Base-by-base conservation (phyloP, 257 asterid species). In the Nicotiana sylvestris region DNA sequence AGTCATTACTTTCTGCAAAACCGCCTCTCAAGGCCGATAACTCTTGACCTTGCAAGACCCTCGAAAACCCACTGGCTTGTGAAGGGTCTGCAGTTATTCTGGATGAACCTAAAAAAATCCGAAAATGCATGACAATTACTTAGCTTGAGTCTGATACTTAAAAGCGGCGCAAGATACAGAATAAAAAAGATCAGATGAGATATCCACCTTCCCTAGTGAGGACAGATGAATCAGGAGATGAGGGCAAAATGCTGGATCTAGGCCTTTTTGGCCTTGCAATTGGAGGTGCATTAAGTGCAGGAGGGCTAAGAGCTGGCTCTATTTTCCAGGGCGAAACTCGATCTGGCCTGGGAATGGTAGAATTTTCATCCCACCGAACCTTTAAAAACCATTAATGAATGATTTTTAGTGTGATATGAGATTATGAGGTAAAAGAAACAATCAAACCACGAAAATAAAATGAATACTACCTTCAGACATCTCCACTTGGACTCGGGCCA, bases 31-130 rank as follows among this genome's bases (percentile, higher is more conserved):
- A 89, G 93, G 97, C 90, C 90, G 90, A 86, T 53, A 84, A 81
- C 89, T 96, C 99, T 92, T 94, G 98, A 91, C 97, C 96, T 91
- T 92, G 99, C 90, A 96, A 91, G 93, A 92, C 96, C 97, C 97
- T 90, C 80, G 93, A 83, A 85, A 90, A 85, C 85, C 94, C 97
- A 85, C 77, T 84, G 69, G 90, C 85, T 72, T 92, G 93, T 81
- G 91, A 88, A 90, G 94, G 98, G 92, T 93, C 98, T 81, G 83
- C 89, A 29, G 87, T 80, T 84, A 89, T 83, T 88, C 90, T 96
- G 72, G 92, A 87, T 30, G 94, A 86, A 82, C 97, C 99, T 96
- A 56, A 37, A 61, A 70, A 51, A 39, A 78, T 27, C 3, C 32
- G 37, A 56, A 49, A 56, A 67, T 78, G n/a, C 57, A 58, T 46